phyloP scores from a whole-genome alignment of 768 basidiomycete species.

The Agaricus sinodeliciosus region DNA sequence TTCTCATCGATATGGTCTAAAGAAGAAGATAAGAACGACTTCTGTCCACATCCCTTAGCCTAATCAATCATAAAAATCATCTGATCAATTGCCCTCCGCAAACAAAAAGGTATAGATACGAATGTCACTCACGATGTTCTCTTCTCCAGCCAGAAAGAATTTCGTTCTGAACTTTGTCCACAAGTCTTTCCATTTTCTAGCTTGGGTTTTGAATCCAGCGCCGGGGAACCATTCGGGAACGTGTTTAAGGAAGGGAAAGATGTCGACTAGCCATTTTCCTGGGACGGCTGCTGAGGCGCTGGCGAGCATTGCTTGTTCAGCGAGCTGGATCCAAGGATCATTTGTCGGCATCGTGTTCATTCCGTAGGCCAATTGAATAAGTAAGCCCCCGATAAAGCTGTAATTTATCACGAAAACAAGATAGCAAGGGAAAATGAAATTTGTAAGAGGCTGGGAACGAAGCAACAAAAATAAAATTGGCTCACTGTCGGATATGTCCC shows the following conservation, averaged over 20 bases:
- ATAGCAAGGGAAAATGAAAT: no score
- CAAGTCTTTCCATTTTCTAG: constrained; percentile 33
- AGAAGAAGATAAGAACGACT: constrained; percentile 19
- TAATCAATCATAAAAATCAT: not conserved
- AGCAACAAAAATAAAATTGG: not conserved
- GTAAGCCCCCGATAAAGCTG: constrained; percentile 24
- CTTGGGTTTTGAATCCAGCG: constrained; percentile 49
- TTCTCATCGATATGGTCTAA: constrained; percentile 17
- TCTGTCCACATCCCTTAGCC: constrained; percentile 16
- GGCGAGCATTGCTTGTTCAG: constrained; percentile 29
- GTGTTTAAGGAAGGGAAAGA: constrained; percentile 30
- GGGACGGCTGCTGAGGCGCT: constrained; percentile 29
- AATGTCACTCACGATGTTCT: constrained; percentile 18
- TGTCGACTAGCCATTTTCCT: constrained; percentile 40
- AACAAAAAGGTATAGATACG: not conserved
- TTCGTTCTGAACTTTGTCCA: constrained; percentile 28
- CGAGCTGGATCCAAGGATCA: constrained; percentile 38
- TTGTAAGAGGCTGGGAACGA: no score
- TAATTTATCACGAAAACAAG: not conserved
- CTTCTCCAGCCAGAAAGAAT: constrained; percentile 26
- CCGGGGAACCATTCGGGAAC: constrained; percentile 58
- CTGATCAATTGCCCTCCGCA: not conserved
- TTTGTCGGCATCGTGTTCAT: constrained; percentile 28
- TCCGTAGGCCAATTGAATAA: constrained; percentile 41
- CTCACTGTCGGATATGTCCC: constrained; percentile 30